Evolutionary conservation across 495 filamentous ascomycete genomes (phyloP).

Genomic region (Penicillium flavigenum): DNA sequence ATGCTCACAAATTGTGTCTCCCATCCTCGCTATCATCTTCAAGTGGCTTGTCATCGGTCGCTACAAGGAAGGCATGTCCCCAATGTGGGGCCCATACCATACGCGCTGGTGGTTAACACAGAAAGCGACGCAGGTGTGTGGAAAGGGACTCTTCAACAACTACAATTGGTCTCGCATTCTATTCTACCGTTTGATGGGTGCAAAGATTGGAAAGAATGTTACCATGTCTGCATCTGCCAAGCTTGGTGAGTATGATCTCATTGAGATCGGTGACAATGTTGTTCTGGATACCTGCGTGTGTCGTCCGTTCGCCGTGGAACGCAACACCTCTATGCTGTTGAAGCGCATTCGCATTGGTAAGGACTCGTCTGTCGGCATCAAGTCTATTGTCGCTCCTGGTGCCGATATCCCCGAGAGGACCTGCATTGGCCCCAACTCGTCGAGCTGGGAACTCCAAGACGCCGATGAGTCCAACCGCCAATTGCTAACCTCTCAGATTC

Average conservation of each 20-base stretch:
- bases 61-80: constrained; percentile 43
- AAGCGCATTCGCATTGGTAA: constrained; percentile 41
- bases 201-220: constrained; percentile 42
- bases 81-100: constrained; percentile 51
- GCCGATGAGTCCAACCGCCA: constrained; percentile 40
- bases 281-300: constrained; percentile 35
- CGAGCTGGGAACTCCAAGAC: constrained; percentile 44
- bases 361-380: constrained; percentile 36
- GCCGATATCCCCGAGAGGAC: constrained; percentile 36
- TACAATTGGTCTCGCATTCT: constrained; percentile 32
- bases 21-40: constrained; percentile 36
- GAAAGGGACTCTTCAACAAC: constrained; percentile 37
- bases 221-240: constrained; percentile 29
- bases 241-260: constrained; percentile 48
- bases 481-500: constrained; percentile 27
- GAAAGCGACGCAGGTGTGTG: constrained; percentile 40
- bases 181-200: constrained; percentile 45
- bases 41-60: constrained; percentile 49
- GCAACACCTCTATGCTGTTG: constrained; percentile 48
- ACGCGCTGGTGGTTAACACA: constrained; percentile 51
- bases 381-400: constrained; percentile 43
- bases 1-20: constrained; percentile 24
- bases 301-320: constrained; percentile 46
- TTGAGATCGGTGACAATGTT: constrained; percentile 43
- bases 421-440: constrained; percentile 49